Base-by-base conservation (phyloP, 176 grass and related monocot genomes). In the Stipa capillata region DNA sequence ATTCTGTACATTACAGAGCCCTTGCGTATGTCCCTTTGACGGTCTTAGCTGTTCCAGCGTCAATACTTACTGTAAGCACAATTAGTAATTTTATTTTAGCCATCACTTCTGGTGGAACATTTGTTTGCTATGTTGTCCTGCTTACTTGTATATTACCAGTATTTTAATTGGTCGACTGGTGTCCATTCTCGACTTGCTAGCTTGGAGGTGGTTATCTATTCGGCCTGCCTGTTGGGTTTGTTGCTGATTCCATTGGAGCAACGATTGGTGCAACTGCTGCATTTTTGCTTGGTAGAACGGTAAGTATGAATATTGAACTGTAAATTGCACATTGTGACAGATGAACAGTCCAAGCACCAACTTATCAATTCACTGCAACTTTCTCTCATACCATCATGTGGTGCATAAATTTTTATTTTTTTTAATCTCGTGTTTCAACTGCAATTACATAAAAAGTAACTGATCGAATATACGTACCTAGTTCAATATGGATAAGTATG, bases 151-250 rank as follows among this genome's bases (percentile, higher is more conserved):
- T 52, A 41, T 55, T 41, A 25, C 1, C 6, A 4, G 7, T 65
- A 74, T 53, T 56, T 34, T 45, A 74, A 48, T 49, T 27, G 10
- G 32, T 40, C 62, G 66, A 72, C 43, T 82, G 54, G 10, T 45
- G 50, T 69, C 27, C 66, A 20, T 55, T 70, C 59, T 78, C 34
- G 68, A 59, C 69, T 87, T 43, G 40, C 90, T 35, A 99, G 97
- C 97, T 99, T 87, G 97, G 97, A 72, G 97, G 97, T 58, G 97
- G 97, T 66, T 99, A 99, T 86, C 84, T 99, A 13, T 99, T 99
- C 82, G 97, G 97, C 59, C 77, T 99, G 36, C 93, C 93, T 49
- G 43, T 99, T 44, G 97, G 97, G 74, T 99, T 99, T 83, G 68
- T 99, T 84, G 90, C 97, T 79, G 97, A 99, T 48, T 96, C 97